Percentiles rank a stretch among this genome's conserved stretches.
Conservation (phyloP, 371 early-diverging fungal genomes). For the Encephalitozoon romaleae region DNA sequence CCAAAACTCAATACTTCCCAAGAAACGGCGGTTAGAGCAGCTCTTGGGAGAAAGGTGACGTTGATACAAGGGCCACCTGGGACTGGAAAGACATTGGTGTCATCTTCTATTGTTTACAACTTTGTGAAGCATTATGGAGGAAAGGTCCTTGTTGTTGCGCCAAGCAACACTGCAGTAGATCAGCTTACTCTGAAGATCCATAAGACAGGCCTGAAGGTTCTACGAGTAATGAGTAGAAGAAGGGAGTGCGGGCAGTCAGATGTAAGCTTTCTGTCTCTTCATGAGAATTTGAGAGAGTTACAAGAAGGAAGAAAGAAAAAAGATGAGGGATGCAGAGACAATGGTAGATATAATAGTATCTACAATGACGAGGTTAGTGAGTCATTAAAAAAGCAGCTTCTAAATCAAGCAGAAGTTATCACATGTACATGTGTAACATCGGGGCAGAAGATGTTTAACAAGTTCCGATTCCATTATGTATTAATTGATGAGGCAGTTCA, state of each 20-base stretch:
- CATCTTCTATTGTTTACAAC: constrained; percentile 88
- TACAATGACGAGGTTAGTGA: constrained; percentile 65
- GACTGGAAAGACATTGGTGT: constrained; percentile 81
- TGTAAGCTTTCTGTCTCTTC: constrained; percentile 73
- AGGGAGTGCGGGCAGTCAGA: constrained; percentile 78
- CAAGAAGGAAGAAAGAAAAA: constrained; percentile 72
- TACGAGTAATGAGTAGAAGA: constrained; percentile 80
- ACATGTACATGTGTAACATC: constrained; percentile 92
- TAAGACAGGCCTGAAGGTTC: constrained; percentile 80
- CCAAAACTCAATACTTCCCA: constrained; percentile 93
- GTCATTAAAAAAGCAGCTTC: constrained; percentile 70
- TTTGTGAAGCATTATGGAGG: constrained; percentile 66
- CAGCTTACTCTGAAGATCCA: constrained; percentile 85
- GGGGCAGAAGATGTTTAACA: constrained; percentile 79
- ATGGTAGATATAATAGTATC: constrained; percentile 70
- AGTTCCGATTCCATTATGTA: constrained; percentile 77
- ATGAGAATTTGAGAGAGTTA: constrained; percentile 77
- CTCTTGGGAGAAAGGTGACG: constrained; percentile 76
- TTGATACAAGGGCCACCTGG: constrained; percentile 74
- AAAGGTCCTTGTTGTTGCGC: constrained; percentile 87
- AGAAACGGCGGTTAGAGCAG: constrained; percentile 76
- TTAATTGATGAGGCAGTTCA: constrained; percentile 94
- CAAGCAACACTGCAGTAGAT: constrained; percentile 96
- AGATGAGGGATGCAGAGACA: constrained; percentile 64
- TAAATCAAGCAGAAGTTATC: constrained; percentile 84